These are phyloP conservation scores for Thermothielavioides terrestris DNA, from an alignment of 495 filamentous ascomycete genomes.

Conservation along the genomic window DNA sequence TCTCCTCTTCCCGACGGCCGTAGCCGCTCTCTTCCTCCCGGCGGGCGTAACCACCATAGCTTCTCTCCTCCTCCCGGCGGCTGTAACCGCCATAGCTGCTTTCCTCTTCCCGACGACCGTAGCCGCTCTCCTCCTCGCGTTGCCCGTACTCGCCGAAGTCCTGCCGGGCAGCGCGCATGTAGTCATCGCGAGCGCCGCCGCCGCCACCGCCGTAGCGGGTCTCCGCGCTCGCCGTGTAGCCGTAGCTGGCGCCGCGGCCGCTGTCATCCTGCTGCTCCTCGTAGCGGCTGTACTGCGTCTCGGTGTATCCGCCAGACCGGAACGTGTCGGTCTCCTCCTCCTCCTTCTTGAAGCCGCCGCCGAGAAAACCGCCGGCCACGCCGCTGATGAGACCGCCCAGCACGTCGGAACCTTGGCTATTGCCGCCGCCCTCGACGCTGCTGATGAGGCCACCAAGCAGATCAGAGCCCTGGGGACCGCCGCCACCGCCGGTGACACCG, in stretches of 20 bases:
- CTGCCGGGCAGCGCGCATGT: no score
- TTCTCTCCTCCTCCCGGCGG: conserved; percentile 7
- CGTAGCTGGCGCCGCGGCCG: conserved; percentile 38
- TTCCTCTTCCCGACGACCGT: conserved; percentile 17
- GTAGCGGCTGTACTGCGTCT: conserved; percentile 40
- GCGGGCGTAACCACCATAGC: neutral
- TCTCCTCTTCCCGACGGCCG: conserved; percentile 19
- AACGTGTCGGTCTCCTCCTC: conserved; percentile 36
- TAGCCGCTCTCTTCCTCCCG: conserved; percentile 2
- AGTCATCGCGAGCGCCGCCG: no score
- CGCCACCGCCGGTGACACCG: neutral
- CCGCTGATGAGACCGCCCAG: conserved; percentile 35
- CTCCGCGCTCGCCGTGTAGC: conserved; percentile 38
- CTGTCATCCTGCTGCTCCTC: no score
- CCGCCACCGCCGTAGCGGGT: conserved; percentile 37
- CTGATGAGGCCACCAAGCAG: no score
- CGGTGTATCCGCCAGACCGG: conserved; percentile 24
- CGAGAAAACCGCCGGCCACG: conserved; percentile 40
- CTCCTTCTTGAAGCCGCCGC: conserved; percentile 33
- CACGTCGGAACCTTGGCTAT: no score
- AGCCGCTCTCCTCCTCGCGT: conserved; percentile 30
- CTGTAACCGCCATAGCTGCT: conserved; percentile 1
- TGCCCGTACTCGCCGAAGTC: conserved; percentile 40
- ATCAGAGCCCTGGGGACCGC: conserved; percentile 16
- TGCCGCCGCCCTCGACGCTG: conserved; percentile 29